Evolutionary conservation across 176 grass and related monocot genomes (phyloP).

Genomic region (Puccinellia tenuiflora): DNA sequence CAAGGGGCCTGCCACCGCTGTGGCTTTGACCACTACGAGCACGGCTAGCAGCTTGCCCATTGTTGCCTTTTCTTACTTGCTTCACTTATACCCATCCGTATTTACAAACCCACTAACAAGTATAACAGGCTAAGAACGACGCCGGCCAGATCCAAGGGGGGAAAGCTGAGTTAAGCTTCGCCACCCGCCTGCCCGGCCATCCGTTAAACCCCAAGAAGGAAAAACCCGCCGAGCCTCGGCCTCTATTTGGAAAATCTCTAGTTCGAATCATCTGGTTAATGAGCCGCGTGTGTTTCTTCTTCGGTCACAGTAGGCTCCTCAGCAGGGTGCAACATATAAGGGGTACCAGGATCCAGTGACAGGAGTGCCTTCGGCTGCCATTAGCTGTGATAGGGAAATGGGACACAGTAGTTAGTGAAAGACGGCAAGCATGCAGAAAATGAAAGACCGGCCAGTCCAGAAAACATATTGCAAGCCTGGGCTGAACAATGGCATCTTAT

Average conservation of each 20-base stretch:
- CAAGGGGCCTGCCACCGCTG: conserved; percentile 62
- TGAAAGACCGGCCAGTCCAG: neutral
- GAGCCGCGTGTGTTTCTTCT: neutral
- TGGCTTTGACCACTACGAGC: conserved; percentile 71
- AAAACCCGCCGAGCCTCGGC: neutral
- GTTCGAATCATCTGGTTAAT: conserved; percentile 9
- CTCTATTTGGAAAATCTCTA: conserved; percentile 10
- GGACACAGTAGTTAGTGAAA: neutral
- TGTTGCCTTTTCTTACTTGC: conserved; percentile 5
- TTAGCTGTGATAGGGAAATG: conserved; percentile 25
- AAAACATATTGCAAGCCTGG: neutral
- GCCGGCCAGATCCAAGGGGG: conserved; percentile 11
- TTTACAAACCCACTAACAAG: conserved; percentile 57
- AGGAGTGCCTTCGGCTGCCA: neutral
- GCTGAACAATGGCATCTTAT: neutral
- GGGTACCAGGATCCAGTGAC: neutral
- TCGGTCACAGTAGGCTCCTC: conserved; percentile 18
- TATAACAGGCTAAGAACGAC: conserved; percentile 20
- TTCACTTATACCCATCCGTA: conserved; percentile 42
- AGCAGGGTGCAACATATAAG: neutral
- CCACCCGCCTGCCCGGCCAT: neutral
- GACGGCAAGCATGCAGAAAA: neutral
- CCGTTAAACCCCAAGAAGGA: conserved; percentile 5
- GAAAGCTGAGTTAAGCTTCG: conserved; percentile 17
- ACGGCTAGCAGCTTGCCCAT: conserved; percentile 24